These are phyloP conservation scores for Entonaema liquescens DNA, from an alignment of 495 filamentous ascomycete genomes.

Conservation along the genomic window DNA sequence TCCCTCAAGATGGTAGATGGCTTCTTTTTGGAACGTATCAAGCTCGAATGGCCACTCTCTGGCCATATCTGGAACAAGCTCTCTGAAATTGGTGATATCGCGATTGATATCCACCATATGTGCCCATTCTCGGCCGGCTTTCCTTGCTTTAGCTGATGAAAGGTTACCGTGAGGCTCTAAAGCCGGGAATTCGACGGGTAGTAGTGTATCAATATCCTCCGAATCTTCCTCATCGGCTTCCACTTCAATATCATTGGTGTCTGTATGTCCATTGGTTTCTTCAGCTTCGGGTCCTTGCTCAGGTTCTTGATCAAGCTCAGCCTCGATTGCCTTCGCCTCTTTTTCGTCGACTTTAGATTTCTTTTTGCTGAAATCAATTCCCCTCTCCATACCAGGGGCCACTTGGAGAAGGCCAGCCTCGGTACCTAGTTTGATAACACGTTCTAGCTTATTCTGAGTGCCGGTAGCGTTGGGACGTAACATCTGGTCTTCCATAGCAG, in stretches of 20 bases:
- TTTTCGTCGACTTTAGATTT: conserved; percentile 62
- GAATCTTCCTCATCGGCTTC: conserved; percentile 57
- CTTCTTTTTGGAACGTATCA: conserved; percentile 98
- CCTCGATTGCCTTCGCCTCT: conserved; percentile 75
- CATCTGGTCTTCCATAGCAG: conserved; percentile 74
- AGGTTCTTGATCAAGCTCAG: conserved; percentile 75
- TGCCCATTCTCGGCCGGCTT: conserved; percentile 88
- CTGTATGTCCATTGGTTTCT: conserved; percentile 56
- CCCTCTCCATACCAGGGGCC: conserved; percentile 83
- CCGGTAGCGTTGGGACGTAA: conserved; percentile 48
- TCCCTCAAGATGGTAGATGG: conserved; percentile 94
- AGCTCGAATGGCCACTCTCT: conserved; percentile 96
- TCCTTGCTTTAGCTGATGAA: conserved; percentile 73
- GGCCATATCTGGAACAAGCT: conserved; percentile 95
- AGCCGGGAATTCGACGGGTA: conserved; percentile 93
- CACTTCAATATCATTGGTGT: conserved; percentile 48
- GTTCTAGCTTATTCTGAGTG: conserved; percentile 67
- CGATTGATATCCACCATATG: conserved; percentile 96
- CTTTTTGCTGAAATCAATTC: conserved; percentile 75
- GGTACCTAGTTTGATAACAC: conserved; percentile 80
- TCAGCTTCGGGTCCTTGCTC: conserved; percentile 51
- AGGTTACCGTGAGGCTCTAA: conserved; percentile 83
- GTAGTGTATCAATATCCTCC: conserved; percentile 88
- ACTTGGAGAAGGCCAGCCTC: conserved; percentile 82
- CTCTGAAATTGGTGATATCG: conserved; percentile 88